Evolutionary conservation across 2,329 filamentous ascomycete genomes (phyloP).

Genomic region (Fusarium nygamai): DNA sequence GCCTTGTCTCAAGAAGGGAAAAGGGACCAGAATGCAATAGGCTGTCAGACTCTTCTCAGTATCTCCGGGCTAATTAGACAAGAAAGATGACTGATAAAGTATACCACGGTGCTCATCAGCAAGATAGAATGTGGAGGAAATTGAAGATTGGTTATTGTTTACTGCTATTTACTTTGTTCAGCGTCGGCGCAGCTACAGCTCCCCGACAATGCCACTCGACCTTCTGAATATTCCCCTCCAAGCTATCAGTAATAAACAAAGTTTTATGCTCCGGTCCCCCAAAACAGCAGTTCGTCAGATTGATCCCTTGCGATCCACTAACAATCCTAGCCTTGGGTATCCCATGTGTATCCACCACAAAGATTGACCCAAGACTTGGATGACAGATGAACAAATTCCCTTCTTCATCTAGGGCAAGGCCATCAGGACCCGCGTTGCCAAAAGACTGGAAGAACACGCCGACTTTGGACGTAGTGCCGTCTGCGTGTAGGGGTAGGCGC

Average conservation of each 20-base stretch:
- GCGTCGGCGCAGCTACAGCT: slow-evolving; percentile 12
- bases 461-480: slow-evolving; percentile 52
- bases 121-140: too few relatives aligned
- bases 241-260: slow-evolving; percentile 53
- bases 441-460: slow-evolving; percentile 54
- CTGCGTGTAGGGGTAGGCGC: slow-evolving; percentile 50
- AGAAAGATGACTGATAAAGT: background rate
- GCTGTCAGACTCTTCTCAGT: background rate
- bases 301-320: slow-evolving; percentile 46
- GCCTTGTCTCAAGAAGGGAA: background rate
- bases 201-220: slow-evolving; percentile 48
- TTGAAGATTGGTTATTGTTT: too few relatives aligned
- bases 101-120: background rate
- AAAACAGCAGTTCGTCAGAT: slow-evolving; percentile 55
- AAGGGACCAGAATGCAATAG: background rate
- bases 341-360: slow-evolving; percentile 51
- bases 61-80: fast-evolving
- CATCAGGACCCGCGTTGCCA: slow-evolving; percentile 53
- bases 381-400: slow-evolving; percentile 50
- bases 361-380: slow-evolving; percentile 49
- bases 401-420: slow-evolving; percentile 52
- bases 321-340: slow-evolving; percentile 51
- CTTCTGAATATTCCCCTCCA: slow-evolving; percentile 50
- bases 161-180: background rate
- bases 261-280: slow-evolving; percentile 50